Percentiles rank a stretch among this genome's conserved stretches.
Evolutionary conservation across 495 filamentous ascomycete species (phyloP).

Genomic region (Xylaria grammica): DNA sequence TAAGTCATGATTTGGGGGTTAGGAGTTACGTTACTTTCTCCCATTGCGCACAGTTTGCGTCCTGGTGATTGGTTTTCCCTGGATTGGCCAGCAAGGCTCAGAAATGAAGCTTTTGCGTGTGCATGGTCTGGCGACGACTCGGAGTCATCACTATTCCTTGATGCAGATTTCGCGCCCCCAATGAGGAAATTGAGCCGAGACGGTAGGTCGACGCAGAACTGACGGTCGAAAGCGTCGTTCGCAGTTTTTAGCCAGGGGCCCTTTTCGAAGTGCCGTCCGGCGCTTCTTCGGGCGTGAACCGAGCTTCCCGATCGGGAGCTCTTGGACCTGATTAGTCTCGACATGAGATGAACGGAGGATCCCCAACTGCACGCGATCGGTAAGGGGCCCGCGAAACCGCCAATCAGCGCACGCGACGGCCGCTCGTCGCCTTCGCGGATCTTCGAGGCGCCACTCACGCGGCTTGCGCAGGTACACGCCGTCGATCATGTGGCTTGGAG

Average conservation of each 20-base stretch:
- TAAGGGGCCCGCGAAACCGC: constrained; percentile 2
- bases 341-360: constrained; percentile 21
- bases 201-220: not conserved
- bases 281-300: constrained; percentile 36
- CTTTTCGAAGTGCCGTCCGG: constrained; percentile 27
- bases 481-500: constrained; percentile 19
- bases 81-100: not conserved
- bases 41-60: not conserved
- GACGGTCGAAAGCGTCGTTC: not conserved
- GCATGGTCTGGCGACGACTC: not conserved
- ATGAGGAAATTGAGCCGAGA: constrained; percentile 15
- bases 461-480: constrained; percentile 24
- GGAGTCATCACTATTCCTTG: not conserved
- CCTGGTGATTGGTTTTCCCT: not conserved
- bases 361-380: not conserved
- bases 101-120: not conserved
- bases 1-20: constrained; percentile 2
- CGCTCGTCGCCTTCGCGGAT: not conserved
- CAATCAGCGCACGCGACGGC: constrained; percentile 9
- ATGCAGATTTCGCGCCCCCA: not conserved
- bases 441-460: constrained; percentile 12
- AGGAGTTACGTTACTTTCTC: constrained; percentile 16
- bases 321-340: constrained; percentile 13
- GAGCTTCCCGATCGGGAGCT: constrained; percentile 33
- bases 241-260: not conserved